These are phyloP conservation scores for Betula pendula DNA, from an alignment of 306 rosid species.

Conservation along the genomic window DNA sequence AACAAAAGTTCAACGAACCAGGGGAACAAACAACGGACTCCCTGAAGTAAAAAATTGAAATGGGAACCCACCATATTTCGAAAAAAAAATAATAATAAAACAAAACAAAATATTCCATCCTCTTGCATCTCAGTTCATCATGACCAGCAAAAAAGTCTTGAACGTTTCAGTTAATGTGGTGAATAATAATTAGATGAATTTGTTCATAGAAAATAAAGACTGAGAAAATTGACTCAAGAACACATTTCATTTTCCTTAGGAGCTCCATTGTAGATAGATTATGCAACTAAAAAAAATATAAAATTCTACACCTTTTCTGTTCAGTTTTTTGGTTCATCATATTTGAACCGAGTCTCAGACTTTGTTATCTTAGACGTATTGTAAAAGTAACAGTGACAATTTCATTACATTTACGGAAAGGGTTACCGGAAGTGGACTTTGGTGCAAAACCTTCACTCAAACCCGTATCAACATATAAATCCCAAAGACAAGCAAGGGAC, in stretches of 20 bases:
- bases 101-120: not conserved
- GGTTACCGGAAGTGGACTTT: not conserved
- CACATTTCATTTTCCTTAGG: too few species aligned
- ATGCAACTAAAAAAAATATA: not conserved
- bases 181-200: not conserved
- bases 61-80: not conserved
- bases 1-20: not conserved
- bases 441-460: not conserved
- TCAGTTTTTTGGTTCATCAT: not conserved
- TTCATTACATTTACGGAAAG: not conserved
- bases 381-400: not conserved
- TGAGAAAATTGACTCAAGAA: too few species aligned
- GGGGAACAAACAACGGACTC: not conserved
- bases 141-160: slow-evolving; percentile 14
- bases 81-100: too few species aligned
- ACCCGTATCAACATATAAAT: not conserved
- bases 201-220: too few species aligned
- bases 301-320: not conserved
- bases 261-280: too few species aligned
- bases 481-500: not conserved
- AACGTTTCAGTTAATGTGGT: not conserved
- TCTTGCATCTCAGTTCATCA: not conserved
- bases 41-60: not conserved
- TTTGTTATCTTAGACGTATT: not conserved
- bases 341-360: not conserved